A percentile compares a stretch with the other conserved stretches of the same genome.
phyloP scores from a whole-genome alignment of 257 asterid genomes.

The Henckelia pumila region DNA sequence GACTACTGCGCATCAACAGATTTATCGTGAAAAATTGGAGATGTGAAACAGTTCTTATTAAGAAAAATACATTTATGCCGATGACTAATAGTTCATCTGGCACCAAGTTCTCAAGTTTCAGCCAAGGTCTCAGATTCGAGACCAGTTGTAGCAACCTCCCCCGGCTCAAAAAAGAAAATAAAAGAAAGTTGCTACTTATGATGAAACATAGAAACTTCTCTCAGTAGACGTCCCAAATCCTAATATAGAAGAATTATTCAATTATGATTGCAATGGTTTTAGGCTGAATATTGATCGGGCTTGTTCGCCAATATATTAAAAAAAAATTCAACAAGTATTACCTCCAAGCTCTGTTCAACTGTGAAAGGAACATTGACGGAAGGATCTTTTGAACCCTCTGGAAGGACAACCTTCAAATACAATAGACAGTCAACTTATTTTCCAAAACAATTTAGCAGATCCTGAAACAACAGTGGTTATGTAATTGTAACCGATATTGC shows the following conservation, averaged over 20 bases:
- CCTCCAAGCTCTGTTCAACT: slow-evolving; percentile 75
- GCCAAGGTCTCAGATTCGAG: too few species aligned
- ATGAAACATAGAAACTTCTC: slow-evolving; percentile 14
- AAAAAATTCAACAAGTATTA: slow-evolving; percentile 29
- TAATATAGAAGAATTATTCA: background rate
- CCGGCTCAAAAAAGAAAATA: too few species aligned
- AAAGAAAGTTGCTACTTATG: slow-evolving; percentile 2
- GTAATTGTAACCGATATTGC: background rate
- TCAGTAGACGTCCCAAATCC: slow-evolving; percentile 19
- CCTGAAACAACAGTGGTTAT: slow-evolving; percentile 23
- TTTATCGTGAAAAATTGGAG: slow-evolving; percentile 3
- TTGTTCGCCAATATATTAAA: slow-evolving; percentile 12
- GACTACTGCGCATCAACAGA: background rate
- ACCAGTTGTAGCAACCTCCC: too few species aligned
- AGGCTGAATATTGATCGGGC: slow-evolving; percentile 16
- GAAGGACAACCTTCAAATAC: slow-evolving; percentile 77
- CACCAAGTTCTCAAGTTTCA: too few species aligned
- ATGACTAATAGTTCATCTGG: background rate
- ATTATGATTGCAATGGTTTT: background rate
- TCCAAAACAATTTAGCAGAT: slow-evolving; percentile 9
- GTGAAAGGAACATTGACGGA: slow-evolving; percentile 65
- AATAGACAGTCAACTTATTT: slow-evolving; percentile 17
- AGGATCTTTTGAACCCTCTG: slow-evolving; percentile 90
- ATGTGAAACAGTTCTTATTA: background rate
- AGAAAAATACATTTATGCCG: slow-evolving; percentile 7